Base-by-base conservation (phyloP, 805 yeast species). In the Pichia californica region DNA sequence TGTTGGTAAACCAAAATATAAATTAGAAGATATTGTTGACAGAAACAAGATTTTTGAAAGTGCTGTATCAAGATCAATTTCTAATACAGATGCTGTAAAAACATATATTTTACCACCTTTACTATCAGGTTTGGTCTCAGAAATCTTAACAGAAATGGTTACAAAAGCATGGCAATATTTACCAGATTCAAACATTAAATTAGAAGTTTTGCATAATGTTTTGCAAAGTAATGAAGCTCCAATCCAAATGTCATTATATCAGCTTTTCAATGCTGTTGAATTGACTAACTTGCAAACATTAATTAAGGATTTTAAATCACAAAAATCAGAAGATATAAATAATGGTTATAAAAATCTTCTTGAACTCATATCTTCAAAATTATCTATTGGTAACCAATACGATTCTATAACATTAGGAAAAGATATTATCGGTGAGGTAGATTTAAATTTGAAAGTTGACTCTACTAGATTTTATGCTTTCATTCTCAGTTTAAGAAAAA, bases 401-500 rank as follows among this genome's bases (percentile, higher is more conserved):
- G 59, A 57, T 31, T 30, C 51, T n/a, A 36, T 59, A 0, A 31
- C 52, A 3, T 33, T 59, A 16, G 68, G 68, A 15, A 56, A 52
- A 45, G n/a, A 32, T 1, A 19, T 57, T 1, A 30, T 9, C 5
- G 68, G 68, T 3, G 8, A 35, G 1, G 45, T 55, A 7, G 44
- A 54, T 13, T 23, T 55, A 13, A 36, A 42, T 25, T 26, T 39
- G 7, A 21, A 41, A 1, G 31, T 57, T 20, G 54, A 62, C 20
- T 54, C 64, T 3, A 49, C 66, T 0, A 46, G 54, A 0, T 60
- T 66, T 26, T 66, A 71, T 43, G 73, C 83, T 0, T 63, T 75
- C 20, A 64, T 76, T 14, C 60, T 79, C 48, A 68, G 76, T 1
- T 52, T 81, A 20, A 63, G 73, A 48, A 76, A 63, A 38, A 74